These are phyloP conservation scores for Thyridium curvatum DNA, from an alignment of 2,329 filamentous ascomycete species.

Conservation along the genomic window DNA sequence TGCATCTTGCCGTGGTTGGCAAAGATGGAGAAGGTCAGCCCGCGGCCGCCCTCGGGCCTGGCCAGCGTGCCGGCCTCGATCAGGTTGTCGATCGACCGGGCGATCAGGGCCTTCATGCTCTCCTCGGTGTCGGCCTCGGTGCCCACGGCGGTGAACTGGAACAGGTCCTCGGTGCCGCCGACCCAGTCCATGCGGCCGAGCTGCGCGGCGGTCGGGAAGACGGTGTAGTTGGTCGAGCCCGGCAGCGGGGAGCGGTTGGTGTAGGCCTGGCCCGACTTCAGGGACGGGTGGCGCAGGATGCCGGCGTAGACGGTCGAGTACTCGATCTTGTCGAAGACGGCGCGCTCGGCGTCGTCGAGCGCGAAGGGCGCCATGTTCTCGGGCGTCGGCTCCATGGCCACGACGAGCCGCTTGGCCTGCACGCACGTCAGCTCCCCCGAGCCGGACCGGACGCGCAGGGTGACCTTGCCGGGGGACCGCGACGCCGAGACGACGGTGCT, in stretches of 20 bases:
- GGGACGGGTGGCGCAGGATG: slow-evolving; percentile 16
- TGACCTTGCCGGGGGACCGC: slow-evolving; percentile 6
- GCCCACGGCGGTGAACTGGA: slow-evolving; percentile 22
- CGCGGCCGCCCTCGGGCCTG: slow-evolving; percentile 5
- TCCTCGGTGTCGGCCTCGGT: slow-evolving; percentile 10
- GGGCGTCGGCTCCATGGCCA: slow-evolving; percentile 26
- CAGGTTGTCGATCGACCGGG: slow-evolving; percentile 18
- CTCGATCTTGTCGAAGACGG: slow-evolving; percentile 26
- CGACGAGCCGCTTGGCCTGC: slow-evolving; percentile 24
- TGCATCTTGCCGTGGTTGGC: slow-evolving; percentile 29
- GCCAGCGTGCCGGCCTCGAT: slow-evolving; percentile 18
- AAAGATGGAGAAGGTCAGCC: slow-evolving; percentile 24
- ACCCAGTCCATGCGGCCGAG: slow-evolving; percentile 21
- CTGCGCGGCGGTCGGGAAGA: slow-evolving; percentile 13
- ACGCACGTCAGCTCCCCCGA: not conserved
- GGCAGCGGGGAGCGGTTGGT: slow-evolving; percentile 12
- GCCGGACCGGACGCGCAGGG: not conserved
- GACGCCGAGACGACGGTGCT: slow-evolving; percentile 8
- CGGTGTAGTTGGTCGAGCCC: slow-evolving; percentile 13
- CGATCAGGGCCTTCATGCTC: slow-evolving; percentile 16
- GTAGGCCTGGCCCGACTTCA: slow-evolving; percentile 11
- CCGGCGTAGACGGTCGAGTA: slow-evolving; percentile 14
- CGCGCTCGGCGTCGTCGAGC: slow-evolving; percentile 19
- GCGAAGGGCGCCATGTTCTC: slow-evolving; percentile 23
- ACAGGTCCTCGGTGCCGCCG: slow-evolving; percentile 19